Evolutionary conservation across 1,284 basidiomycete genomes (phyloP).

Genomic region (Bothia castanella): DNA sequence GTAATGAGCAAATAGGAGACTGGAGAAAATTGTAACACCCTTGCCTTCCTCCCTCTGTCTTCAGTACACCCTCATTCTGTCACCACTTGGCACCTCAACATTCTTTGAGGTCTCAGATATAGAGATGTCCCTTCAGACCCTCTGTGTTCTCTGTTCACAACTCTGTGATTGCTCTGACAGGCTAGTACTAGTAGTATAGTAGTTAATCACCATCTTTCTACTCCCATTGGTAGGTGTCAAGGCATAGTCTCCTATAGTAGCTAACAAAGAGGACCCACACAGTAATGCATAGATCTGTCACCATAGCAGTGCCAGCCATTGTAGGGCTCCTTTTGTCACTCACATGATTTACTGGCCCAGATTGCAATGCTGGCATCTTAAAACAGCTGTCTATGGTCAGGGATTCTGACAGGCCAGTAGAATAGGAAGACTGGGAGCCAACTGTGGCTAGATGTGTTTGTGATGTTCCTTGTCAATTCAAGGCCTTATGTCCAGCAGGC

Average conservation of each 20-base stretch:
- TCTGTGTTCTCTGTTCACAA: constrained; percentile 18
- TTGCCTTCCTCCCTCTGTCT: constrained; percentile 12
- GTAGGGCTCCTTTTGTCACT: too few relatives aligned
- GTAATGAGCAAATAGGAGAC: too few relatives aligned
- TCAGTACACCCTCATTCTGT: constrained; percentile 11
- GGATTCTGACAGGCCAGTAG: too few relatives aligned
- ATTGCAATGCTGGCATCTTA: too few relatives aligned
- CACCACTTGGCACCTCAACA: constrained; percentile 16
- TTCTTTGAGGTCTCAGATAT: constrained; percentile 12
- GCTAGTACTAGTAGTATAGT: constrained; percentile 11
- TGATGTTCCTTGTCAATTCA: neutral
- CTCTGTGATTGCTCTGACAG: constrained; percentile 6
- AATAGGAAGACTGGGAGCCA: too few relatives aligned
- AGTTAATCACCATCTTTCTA: constrained; percentile 11
- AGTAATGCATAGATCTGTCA: too few relatives aligned
- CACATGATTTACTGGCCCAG: too few relatives aligned
- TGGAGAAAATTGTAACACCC: too few relatives aligned
- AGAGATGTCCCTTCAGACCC: constrained; percentile 15
- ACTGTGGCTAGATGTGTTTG: neutral
- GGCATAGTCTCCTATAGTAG: neutral
- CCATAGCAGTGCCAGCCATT: too few relatives aligned
- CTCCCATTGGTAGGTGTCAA: constrained; percentile 15
- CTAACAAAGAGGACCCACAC: too few relatives aligned
- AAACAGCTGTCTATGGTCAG: neutral
- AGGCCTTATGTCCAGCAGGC: neutral